Evolutionary conservation across 2,329 filamentous ascomycete genomes (phyloP), one percentile per base, ranked within the genome.

Genomic region (Macrophomina phaseolina): DNA sequence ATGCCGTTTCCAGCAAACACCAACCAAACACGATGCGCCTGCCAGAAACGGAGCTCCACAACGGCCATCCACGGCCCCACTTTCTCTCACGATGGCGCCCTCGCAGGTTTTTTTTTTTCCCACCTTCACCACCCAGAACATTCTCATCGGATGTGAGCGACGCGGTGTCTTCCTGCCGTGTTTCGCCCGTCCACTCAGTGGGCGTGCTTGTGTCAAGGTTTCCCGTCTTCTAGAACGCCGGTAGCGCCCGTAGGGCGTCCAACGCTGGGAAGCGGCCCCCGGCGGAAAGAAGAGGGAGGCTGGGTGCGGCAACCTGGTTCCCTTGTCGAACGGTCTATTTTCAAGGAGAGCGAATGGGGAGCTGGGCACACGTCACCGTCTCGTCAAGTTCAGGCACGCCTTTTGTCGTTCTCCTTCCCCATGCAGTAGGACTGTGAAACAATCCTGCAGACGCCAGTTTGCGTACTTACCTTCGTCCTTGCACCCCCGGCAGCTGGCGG

Each of bases 341-440:
- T 23, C 38, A 40, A 40, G 3, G 38, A 40, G 14, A 8, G 38
- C 38, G 14, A 9, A 9, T 40, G 38, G 3, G 38, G 38, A 8
- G n/a, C 51, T 55, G 8, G 51, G 51, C 51, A 55, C 32, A 55
- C 51, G 51, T 55, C 51, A 55, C 51, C 32, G 51, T 4, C 48
- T 12, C 18, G 48, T 51, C 18, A 23, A 23, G 23, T 23, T 23
- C 23, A 28, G 18, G 48, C 9, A 30, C 48, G 18, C 30, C 16
- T 14, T 8, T 18, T 4, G 42, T 45, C 42, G 42, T 14, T 14
- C 42, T 45, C 42, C 42, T 14, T 5, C 42, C 12, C 16, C 42
- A 7, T 45, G 42, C 42, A 38, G 36, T 12, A 38, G 23, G 45
- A 23, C 45, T 18, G 45, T 30, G 18, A 45, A 45, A 45, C 42